Evolutionary conservation across 345 rosid species (phyloP).

Genomic region (Hirschfeldia incana): DNA sequence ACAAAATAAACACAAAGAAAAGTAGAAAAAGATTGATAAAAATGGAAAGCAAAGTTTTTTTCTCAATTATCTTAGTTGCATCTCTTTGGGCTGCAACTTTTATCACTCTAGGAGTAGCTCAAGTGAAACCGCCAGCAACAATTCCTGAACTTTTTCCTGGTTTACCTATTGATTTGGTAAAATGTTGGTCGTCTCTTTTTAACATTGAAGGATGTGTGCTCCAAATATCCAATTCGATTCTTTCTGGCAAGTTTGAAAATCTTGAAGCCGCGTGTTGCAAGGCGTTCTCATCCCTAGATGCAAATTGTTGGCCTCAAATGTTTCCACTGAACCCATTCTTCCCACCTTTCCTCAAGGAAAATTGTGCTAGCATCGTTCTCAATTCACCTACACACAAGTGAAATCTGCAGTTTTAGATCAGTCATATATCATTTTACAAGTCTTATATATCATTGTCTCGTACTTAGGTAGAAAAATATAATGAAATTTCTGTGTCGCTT

Average conservation of each 20-base stretch:
- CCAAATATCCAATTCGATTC: not conserved
- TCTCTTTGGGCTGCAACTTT: not conserved
- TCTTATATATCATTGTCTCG: not conserved
- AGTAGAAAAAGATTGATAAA: not conserved
- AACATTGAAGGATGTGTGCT: not conserved
- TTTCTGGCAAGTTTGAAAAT: not conserved
- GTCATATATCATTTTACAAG: not conserved
- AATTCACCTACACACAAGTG: not conserved
- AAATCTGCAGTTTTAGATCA: not conserved
- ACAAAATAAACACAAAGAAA: not conserved
- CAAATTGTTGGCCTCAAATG: constrained; percentile 1
- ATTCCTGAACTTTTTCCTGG: not conserved
- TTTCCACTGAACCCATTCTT: constrained; percentile 3
- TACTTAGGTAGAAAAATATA: not conserved
- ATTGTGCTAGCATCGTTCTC: not conserved
- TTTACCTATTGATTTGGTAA: not conserved
- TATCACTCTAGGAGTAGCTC: not conserved
- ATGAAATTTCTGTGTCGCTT: not conserved
- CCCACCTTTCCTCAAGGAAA: not conserved
- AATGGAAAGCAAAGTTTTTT: not conserved
- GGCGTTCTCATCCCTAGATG: not conserved
- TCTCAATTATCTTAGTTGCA: not conserved
- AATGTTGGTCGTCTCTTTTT: not conserved
- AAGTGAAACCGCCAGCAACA: not conserved
- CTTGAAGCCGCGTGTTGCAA: not conserved